Evolutionary conservation across 2,329 filamentous ascomycete species (phyloP).

Genomic region (Xylaria sp.): DNA sequence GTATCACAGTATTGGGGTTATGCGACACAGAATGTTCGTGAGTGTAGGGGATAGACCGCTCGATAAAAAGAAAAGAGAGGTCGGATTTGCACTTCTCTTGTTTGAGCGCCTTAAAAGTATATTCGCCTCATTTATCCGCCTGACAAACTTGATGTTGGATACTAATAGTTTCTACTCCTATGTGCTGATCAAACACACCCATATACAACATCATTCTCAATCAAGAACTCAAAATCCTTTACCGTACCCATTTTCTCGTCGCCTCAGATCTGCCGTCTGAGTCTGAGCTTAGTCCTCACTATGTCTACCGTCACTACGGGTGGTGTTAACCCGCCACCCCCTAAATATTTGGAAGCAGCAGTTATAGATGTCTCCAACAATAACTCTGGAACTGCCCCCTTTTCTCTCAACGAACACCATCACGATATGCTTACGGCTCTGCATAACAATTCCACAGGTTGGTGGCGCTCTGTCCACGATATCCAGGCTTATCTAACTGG

Average conservation of each 20-base stretch:
- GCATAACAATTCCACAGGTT: not conserved
- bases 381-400: not conserved
- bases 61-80: not conserved
- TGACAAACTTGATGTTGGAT: not conserved
- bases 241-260: not conserved
- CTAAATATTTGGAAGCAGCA: not conserved
- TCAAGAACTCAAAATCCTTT: not conserved
- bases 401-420: not conserved
- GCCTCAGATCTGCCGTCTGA: not conserved
- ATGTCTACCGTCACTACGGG: not conserved
- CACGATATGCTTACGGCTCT: not conserved
- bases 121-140: not conserved
- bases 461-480: not conserved
- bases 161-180: not conserved
- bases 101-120: not conserved
- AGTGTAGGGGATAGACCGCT: not conserved
- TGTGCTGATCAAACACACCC: not conserved
- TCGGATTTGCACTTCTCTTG: not conserved
- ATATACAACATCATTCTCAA: not conserved
- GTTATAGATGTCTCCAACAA: not conserved
- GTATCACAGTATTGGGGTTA: not conserved
- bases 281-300: not conserved
- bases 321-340: not conserved
- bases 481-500: not conserved
- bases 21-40: not conserved